Base-by-base conservation (phyloP, 1,284 basidiomycete genomes). In the Apiotrichum gracile region DNA sequence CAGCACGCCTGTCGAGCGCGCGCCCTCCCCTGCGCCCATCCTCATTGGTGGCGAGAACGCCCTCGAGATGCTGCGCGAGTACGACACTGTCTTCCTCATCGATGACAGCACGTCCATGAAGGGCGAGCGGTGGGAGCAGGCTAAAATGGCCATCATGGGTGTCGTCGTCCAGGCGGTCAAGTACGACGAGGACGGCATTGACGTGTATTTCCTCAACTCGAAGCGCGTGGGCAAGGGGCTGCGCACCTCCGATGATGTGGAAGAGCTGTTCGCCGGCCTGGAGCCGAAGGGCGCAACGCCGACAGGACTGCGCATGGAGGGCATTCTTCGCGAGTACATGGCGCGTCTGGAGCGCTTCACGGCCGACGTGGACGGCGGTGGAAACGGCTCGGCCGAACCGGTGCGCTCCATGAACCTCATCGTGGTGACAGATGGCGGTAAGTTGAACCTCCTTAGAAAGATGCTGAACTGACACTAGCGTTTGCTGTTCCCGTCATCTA, bases 151-250 rank as follows among this genome's bases (percentile, higher is more conserved):
- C 2, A 51, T 76, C 34, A 66, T 64, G 57, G 67, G 64, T 10
- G 67, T 76, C 14, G 70, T 70, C 5, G 61, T 63, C 33, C 62
- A 64, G 25, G 72, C 70, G 6, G 63, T 69, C 2, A 25, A 49
- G 26, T 72, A 72, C 51, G 68, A 72, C 48, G 62, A 68, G 33
- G 63, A 72, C 48, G 71, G 72, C 3, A 54, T 76, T 16, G 73
- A 75, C 49, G 57, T 75, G 17, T 67, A 72, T 52, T 76, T 76
- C 47, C 50, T 75, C 37, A 76, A 76, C 58, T 66, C 62, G 31
- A 68, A 68, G 50, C 59, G 66, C 2, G 65, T 69, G n/a, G 75
- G 74, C 16, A 65, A 66, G 44, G 42, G 38, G 13, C 39, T 61
- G 4, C 44, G 69, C 63, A 60, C 57, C 7, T 38, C 62, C 13